Evolutionary conservation across 2,329 filamentous ascomycete species (phyloP), one percentile per base, ranked within the genome.

Genomic region (Ceratocystis albifundus): DNA sequence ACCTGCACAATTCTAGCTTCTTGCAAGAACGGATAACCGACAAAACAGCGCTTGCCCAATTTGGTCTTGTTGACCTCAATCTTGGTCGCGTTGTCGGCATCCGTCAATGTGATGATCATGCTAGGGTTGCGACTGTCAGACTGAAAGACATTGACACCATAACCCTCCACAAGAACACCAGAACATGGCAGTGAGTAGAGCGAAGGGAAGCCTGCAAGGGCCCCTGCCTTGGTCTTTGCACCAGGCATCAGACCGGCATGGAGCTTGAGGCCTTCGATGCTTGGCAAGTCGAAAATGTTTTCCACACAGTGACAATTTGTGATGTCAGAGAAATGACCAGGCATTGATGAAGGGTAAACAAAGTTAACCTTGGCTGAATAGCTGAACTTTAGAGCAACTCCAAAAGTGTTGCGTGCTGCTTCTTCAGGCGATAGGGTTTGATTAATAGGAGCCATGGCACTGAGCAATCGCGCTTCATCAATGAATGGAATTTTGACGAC

Each of bases 401-500:
- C 92, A 74, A 96, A 99, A 62, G 87, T 87, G 73, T 99, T 99
- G 68, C 95, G 85, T 17, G 82, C 79, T 73, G 86, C 88, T 74
- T 99, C 90, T 1, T 88, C 89, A 1, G 86, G 82, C 2, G 84
- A 84, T n/a, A 99, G 80, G 1, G 88, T 77, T 53, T 86, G 79
- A 70, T 97, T 92, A 74, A 88, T 91, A 5, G 91, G 86, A 17
- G 82, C 87, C 89, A 99, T 96, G 6, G 93, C 94, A 46, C 80
- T 77, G 66, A 99, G 80, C 1, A 99, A 79, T 30, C 94, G 85
- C 71, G 88, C 85, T 75, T 99, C 93, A 67, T 99, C 90, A 69
- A 99, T 99, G 76, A 99, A 99, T 0, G 94, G 94, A 72, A 99
- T 99, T 76, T 97, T 99, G 70, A 99, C 91, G 46, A 99, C 93